Base-by-base conservation (phyloP, 2,329 filamentous ascomycete genomes). In the Gaeumannomyces sp. region DNA sequence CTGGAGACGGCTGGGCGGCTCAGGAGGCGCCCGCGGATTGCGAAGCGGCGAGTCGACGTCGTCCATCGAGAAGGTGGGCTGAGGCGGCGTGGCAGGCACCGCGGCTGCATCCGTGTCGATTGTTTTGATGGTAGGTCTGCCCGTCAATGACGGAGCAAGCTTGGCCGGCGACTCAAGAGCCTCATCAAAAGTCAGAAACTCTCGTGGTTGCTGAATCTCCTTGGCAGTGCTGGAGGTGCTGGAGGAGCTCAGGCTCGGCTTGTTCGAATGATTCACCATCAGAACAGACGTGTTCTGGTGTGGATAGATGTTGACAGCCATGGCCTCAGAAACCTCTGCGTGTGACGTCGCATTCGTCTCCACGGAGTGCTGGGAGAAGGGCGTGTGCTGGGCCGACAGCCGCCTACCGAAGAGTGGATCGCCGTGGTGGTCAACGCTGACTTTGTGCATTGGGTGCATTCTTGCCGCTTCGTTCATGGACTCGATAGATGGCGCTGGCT, bases 221-320 rank as follows among this genome's bases (percentile, higher is more conserved):
- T 56, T 53, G 16, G 29, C 53, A 13, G 62, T 63, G 29, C n/a
- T 69, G 2, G 60, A 61, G n/a, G 67, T 68, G 50, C 71, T 61
- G 66, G 70, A 78, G 27, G 79, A 78, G 60, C 74, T 75, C 65
- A 83, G 81, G 0, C 80, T 82, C 29, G 79, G 80, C 71, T 79
- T 82, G 58, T 76, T 78, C 13, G 81, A 81, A 70, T 87, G 82
- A 68, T 87, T 77, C 35, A 89, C 83, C 74, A 89, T 80, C 58
- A 88, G 73, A 14, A 89, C 76, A 5, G 86, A 89, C 61, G 82
- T 86, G 69, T 88, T 89, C 69, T 89, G 85, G 68, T 89, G 86
- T 27, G 83, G 81, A 68, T 83, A 87, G 69, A 89, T 85, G 66
- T 80, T 85, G 64, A 89, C 80, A 56, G 84, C 85, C 71, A 83